phyloP scores from a whole-genome alignment of 495 filamentous ascomycete genomes.

The Penicillium ucsense region DNA sequence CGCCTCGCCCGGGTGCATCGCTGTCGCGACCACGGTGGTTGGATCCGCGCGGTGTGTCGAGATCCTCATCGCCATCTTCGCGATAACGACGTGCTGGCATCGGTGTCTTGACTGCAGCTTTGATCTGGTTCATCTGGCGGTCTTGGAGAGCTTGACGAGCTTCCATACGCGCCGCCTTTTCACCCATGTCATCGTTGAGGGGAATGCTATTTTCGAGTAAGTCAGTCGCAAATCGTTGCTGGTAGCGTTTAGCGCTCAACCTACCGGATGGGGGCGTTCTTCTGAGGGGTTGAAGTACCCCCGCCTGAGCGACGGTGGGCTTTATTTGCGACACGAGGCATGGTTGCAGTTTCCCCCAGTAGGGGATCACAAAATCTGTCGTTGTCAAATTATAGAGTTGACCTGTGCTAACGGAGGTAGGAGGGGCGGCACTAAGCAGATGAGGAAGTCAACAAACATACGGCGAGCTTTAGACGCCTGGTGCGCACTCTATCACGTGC shows the following conservation, averaged over 20 bases:
- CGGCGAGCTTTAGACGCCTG: slow-evolving; percentile 8
- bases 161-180: slow-evolving; percentile 83
- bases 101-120: slow-evolving; percentile 77
- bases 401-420: slow-evolving; percentile 8
- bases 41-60: slow-evolving; percentile 51
- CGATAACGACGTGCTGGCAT: slow-evolving; percentile 56
- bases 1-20: slow-evolving; percentile 55
- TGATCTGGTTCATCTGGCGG: slow-evolving; percentile 83
- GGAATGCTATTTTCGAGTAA: slow-evolving; percentile 52
- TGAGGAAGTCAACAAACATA: slow-evolving; percentile 33
- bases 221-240: slow-evolving; percentile 2
- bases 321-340: slow-evolving; percentile 66
- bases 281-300: slow-evolving; percentile 48
- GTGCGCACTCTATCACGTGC: slow-evolving; percentile 13
- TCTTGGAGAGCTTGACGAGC: slow-evolving; percentile 82
- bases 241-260: slow-evolving; percentile 8
- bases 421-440: slow-evolving; percentile 18
- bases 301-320: slow-evolving; percentile 39
- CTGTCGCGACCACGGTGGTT: slow-evolving; percentile 45
- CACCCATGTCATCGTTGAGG: slow-evolving; percentile 87
- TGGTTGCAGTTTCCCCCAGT: slow-evolving; percentile 34
- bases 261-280: slow-evolving; percentile 61
- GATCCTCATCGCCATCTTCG: slow-evolving; percentile 53
- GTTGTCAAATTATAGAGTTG: neutral
- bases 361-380: slow-evolving; percentile 13